phyloP scores from a whole-genome alignment of 2,329 filamentous ascomycete species.

The Sporothrix dimorphospora region DNA sequence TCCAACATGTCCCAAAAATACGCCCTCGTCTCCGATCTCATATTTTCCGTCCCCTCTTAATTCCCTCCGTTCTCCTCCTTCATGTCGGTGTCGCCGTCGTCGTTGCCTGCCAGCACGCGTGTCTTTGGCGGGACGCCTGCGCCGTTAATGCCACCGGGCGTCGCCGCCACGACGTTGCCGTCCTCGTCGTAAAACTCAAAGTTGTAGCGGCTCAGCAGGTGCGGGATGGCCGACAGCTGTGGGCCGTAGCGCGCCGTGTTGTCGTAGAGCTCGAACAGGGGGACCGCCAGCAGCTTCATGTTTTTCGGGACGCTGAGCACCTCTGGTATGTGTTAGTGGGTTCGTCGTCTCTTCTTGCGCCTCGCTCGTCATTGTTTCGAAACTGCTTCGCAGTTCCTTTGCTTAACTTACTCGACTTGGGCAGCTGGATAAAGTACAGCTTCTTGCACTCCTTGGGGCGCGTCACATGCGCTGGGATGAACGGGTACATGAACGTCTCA shows the following conservation, averaged over 20 bases:
- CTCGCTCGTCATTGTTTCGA: background rate
- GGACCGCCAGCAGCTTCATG: constrained; percentile 97
- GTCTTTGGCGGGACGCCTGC: constrained; percentile 61
- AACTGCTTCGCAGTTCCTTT: background rate
- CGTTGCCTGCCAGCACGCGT: constrained; percentile 65
- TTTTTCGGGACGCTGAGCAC: constrained; percentile 97
- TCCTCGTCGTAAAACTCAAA: constrained; percentile 97
- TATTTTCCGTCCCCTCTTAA: background rate
- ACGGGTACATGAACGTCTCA: constrained; percentile 99
- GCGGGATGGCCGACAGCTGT: constrained; percentile 93
- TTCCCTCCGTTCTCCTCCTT: constrained; percentile 36
- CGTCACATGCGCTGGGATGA: constrained; percentile 93
- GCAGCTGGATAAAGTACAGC: constrained; percentile 94
- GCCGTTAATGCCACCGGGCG: constrained; percentile 66
- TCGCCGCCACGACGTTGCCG: constrained; percentile 82
- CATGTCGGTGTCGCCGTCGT: constrained; percentile 66
- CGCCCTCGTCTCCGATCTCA: background rate
- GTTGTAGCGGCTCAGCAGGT: constrained; percentile 91
- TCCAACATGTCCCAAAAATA: background rate
- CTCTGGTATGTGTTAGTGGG: constrained; percentile 56
- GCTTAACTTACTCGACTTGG: constrained; percentile 74
- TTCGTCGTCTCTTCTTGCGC: background rate
- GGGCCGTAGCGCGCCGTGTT: constrained; percentile 94
- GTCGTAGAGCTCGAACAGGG: constrained; percentile 96
- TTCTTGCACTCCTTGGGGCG: constrained; percentile 99